These are phyloP conservation scores for Podospora pseudopauciseta DNA, from an alignment of 495 filamentous ascomycete genomes.

Conservation along the genomic window DNA sequence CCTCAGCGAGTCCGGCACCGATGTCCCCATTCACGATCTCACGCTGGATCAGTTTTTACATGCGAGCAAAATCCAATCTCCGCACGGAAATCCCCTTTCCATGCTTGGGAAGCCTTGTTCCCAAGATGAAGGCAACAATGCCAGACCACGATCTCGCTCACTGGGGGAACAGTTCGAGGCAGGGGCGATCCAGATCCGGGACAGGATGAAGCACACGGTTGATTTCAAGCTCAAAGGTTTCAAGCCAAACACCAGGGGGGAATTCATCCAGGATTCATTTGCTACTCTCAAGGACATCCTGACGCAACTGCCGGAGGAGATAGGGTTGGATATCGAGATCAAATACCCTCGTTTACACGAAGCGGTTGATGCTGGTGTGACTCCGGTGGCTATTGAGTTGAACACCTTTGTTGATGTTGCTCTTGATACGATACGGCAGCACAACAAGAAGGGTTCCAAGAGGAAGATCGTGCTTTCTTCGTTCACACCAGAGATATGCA, in stretches of 20 bases:
- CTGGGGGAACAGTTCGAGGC: conserved; percentile 55
- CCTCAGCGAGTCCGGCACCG: conserved; percentile 39
- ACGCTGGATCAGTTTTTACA: conserved; percentile 36
- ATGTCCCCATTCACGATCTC: conserved; percentile 37
- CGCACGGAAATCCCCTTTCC: neutral
- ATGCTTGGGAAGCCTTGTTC: neutral
- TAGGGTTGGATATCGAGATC: conserved; percentile 42
- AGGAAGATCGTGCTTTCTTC: conserved; percentile 41
- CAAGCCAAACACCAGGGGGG: conserved; percentile 38
- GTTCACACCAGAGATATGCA: conserved; percentile 45
- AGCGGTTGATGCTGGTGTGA: conserved; percentile 38
- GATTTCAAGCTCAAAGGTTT: conserved; percentile 34
- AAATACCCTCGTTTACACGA: conserved; percentile 29
- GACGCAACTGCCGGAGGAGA: conserved; percentile 27
- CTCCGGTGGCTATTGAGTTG: conserved; percentile 36
- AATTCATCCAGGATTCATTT: conserved; percentile 38
- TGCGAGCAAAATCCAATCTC: conserved; percentile 14
- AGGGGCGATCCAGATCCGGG: conserved; percentile 16
- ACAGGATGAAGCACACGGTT: conserved; percentile 38
- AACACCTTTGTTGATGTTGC: conserved; percentile 43
- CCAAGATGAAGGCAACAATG: conserved; percentile 17
- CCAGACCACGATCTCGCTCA: conserved; percentile 25
- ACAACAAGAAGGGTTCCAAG: conserved; percentile 16
- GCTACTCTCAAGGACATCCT: conserved; percentile 38
- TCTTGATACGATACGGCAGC: conserved; percentile 24